Evolutionary conservation across 192 early-diverging fungal species (phyloP).

Genomic region (Glomus cerebriforme): DNA sequence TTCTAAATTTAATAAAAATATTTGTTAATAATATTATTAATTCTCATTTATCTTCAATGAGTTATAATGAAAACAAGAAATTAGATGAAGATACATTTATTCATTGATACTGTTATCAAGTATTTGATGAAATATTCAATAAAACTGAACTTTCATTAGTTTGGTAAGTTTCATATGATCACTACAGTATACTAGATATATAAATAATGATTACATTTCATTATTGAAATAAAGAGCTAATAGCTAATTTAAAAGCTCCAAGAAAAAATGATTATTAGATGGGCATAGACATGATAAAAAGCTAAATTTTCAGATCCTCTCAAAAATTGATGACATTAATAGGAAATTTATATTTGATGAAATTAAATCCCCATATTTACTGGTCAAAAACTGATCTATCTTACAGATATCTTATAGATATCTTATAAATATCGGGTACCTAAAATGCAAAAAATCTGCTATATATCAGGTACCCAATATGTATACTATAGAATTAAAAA

Average conservation of each 20-base stretch:
- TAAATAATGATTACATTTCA: neutral
- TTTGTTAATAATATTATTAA: constrained; percentile 20
- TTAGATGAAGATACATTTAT: constrained; percentile 5
- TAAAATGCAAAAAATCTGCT: too few species aligned
- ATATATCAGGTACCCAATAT: too few species aligned
- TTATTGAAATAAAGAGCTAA: constrained; percentile 25
- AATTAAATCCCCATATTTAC: constrained; percentile 1
- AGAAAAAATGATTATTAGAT: constrained; percentile 9
- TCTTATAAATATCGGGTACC: too few species aligned
- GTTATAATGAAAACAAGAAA: constrained; percentile 27
- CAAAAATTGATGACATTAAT: constrained; percentile 11
- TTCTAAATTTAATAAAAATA: constrained; percentile 14
- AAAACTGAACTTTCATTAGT: neutral
- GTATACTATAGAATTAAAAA: too few species aligned
- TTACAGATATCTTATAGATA: too few species aligned
- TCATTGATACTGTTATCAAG: constrained; percentile 20
- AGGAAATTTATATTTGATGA: constrained; percentile 7
- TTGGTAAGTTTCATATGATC: constrained; percentile 13
- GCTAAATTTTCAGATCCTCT: neutral
- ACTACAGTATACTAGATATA: too few species aligned
- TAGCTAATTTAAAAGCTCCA: constrained; percentile 4
- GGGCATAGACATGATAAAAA: neutral
- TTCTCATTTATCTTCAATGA: constrained; percentile 12
- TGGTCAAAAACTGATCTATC: too few species aligned
- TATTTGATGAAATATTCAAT: constrained; percentile 21